Evolutionary conservation across 2,329 filamentous ascomycete genomes (phyloP).

Genomic region (Scedosporium dehoogii): DNA sequence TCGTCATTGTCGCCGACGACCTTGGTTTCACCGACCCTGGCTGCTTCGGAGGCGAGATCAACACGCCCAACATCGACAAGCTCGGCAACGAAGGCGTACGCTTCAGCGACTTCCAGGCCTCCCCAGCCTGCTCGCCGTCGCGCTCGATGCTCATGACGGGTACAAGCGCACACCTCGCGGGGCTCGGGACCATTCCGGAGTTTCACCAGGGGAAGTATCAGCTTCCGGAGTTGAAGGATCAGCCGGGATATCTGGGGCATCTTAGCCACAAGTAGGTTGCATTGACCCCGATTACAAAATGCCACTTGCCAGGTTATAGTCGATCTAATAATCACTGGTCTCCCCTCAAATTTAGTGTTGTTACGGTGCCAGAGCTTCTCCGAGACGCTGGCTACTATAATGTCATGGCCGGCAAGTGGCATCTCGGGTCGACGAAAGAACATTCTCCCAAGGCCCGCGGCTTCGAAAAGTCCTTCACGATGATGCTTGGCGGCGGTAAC

Average conservation of each 20-base stretch:
- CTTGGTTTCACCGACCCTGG: conserved; percentile 21
- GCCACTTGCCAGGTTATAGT: conserved; percentile 36
- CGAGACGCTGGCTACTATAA: conserved; percentile 47
- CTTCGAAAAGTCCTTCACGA: conserved; percentile 42
- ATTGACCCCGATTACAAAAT: background rate
- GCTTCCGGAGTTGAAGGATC: conserved; percentile 6
- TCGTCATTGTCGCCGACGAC: conserved; percentile 24
- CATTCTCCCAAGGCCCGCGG: conserved; percentile 39
- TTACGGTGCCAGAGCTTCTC: conserved; percentile 41
- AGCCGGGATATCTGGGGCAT: background rate
- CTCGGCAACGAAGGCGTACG: conserved; percentile 33
- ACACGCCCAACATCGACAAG: conserved; percentile 19
- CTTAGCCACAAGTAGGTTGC: background rate
- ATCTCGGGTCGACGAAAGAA: conserved; percentile 38
- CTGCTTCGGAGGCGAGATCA: conserved; percentile 22
- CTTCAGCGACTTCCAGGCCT: conserved; percentile 56
- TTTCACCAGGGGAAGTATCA: conserved; percentile 7
- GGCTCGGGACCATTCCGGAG: conserved; percentile 9
- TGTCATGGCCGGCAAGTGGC: conserved; percentile 49
- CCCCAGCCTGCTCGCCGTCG: conserved; percentile 54
- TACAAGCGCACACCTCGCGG: conserved; percentile 13
- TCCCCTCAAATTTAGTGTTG: conserved; percentile 45
- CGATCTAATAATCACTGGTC: conserved; percentile 18
- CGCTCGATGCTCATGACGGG: conserved; percentile 55
- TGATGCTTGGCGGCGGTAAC: conserved; percentile 42